A percentile compares a stretch with the other conserved stretches of the same genome.
Conservation (phyloP, 2,329 filamentous ascomycete genomes). For the Rutstroemia sp. region DNA sequence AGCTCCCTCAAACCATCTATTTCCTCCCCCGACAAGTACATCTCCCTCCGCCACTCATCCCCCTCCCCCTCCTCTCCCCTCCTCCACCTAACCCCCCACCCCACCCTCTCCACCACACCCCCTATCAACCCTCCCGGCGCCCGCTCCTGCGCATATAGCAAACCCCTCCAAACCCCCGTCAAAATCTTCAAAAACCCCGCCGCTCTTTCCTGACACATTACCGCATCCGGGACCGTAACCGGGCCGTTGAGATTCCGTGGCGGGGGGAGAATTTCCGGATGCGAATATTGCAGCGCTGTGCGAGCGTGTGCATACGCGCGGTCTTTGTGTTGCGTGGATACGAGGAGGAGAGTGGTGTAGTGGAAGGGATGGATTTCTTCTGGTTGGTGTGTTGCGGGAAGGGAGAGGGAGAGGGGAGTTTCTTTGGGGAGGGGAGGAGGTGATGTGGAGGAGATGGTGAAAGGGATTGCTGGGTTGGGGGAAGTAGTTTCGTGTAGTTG, state of each 20-base stretch:
- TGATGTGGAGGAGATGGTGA: no score
- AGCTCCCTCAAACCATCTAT: neutral
- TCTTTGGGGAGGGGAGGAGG: no score
- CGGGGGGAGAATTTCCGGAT: no score
- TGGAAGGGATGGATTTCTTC: no score
- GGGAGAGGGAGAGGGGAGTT: no score
- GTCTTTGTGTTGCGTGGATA: no score
- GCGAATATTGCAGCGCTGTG: no score
- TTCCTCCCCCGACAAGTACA: neutral
- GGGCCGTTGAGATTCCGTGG: constrained; percentile 21
- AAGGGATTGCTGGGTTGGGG: no score
- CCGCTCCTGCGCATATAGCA: neutral
- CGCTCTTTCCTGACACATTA: constrained; percentile 10
- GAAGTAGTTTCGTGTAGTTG: no score
- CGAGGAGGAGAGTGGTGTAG: no score
- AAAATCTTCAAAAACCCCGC: neutral
- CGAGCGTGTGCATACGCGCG: no score
- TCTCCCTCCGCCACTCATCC: neutral
- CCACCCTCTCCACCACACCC: neutral
- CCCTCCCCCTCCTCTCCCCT: neutral
- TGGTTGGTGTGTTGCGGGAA: no score
- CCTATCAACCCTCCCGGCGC: neutral
- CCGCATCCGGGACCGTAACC: constrained; percentile 7
- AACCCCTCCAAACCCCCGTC: neutral
- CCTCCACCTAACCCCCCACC: neutral